phyloP scores from a whole-genome alignment of 106 monocot genomes.

The Dendrobium chrysotoxum region DNA sequence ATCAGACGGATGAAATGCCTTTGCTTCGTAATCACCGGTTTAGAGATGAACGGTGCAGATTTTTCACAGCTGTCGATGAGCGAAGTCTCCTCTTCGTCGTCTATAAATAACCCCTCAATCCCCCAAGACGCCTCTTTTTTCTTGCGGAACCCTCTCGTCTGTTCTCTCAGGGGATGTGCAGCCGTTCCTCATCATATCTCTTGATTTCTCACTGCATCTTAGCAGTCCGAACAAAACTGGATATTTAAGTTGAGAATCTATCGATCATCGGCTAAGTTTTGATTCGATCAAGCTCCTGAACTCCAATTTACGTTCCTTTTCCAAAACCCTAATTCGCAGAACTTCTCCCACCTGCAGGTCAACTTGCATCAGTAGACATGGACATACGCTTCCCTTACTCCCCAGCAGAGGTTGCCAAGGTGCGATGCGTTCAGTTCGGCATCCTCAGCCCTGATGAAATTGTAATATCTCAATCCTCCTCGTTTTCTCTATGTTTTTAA shows the following conservation, averaged over 20 bases:
- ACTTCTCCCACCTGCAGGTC: background rate
- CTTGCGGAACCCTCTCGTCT: constrained; percentile 1
- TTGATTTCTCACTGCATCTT: no score
- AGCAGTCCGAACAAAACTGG: background rate
- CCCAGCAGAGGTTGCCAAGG: constrained; percentile 92
- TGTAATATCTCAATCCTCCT: constrained; percentile 30
- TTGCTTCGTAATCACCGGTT: background rate
- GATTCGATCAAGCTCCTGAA: background rate
- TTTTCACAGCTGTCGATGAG: background rate
- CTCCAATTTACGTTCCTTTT: background rate
- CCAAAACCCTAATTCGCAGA: constrained; percentile 16
- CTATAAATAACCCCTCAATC: constrained; percentile 38
- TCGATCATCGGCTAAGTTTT: background rate
- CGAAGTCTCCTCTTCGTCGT: background rate
- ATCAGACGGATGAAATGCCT: no score
- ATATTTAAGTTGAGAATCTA: background rate
- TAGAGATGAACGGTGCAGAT: constrained; percentile 5
- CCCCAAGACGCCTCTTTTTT: background rate
- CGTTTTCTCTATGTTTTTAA: background rate
- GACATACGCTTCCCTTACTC: constrained; percentile 81
- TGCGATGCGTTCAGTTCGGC: constrained; percentile 85
- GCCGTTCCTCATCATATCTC: background rate
- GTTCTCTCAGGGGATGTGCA: background rate
- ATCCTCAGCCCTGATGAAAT: constrained; percentile 97
- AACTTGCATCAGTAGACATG: constrained; percentile 28